Evolutionary conservation across 495 filamentous ascomycete species (phyloP).

Genomic region (Penicillium turbatum): DNA sequence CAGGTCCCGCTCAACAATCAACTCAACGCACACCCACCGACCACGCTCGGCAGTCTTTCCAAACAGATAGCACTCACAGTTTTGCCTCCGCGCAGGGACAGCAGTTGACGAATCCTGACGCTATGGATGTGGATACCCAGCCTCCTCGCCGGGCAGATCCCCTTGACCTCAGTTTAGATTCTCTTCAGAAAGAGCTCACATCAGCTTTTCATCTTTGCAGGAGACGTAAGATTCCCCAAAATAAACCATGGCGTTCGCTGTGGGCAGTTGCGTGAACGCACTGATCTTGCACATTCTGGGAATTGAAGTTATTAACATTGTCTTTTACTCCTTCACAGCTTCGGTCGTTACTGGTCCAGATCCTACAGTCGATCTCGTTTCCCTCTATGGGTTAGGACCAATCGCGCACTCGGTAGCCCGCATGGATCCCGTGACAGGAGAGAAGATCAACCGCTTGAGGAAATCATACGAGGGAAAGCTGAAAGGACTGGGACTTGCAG

Average conservation of each 20-base stretch:
- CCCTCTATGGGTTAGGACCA: constrained; percentile 55
- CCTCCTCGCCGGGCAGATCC: constrained; percentile 11
- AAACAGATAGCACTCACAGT: constrained; percentile 19
- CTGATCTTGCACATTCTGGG: constrained; percentile 26
- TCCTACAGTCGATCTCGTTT: constrained; percentile 58
- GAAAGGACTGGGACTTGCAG: constrained; percentile 57
- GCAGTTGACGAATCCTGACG: constrained; percentile 22
- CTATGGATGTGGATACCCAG: constrained; percentile 40
- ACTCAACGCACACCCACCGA: constrained; percentile 35
- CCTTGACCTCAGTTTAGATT: constrained; percentile 36
- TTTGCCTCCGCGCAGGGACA: constrained; percentile 18
- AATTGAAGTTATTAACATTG: constrained; percentile 43
- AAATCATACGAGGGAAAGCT: constrained; percentile 73
- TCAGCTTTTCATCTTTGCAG: constrained; percentile 50
- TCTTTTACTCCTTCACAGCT: constrained; percentile 35
- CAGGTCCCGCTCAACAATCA: constrained; percentile 16
- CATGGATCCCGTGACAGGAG: constrained; percentile 58
- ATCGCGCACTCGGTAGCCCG: constrained; percentile 62
- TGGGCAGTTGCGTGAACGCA: constrained; percentile 26
- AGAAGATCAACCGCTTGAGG: constrained; percentile 68
- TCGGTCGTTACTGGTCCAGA: constrained; percentile 51
- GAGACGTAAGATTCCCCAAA: constrained; percentile 46
- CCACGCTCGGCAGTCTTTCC: constrained; percentile 32
- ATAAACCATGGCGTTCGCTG: constrained; percentile 24
- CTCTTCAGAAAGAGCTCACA: constrained; percentile 43